Conservation (phyloP, 176 grass and related monocot species). For the maize (Zea mays) region Zm-B73-REFERENCE-NAM-5.0 NC_050097.1:20023501-20024000, state of each 20-base stretch:
- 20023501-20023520: constrained; percentile 89
- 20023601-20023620: constrained; percentile 77
- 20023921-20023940: constrained; percentile 94
- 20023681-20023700: constrained; percentile 79
- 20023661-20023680: constrained; percentile 83
- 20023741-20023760: constrained; percentile 76
- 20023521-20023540: constrained; percentile 85
- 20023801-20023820: constrained; percentile 76
- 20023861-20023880: constrained; percentile 63
- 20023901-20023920: constrained; percentile 66
- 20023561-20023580: constrained; percentile 72
- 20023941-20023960: constrained; percentile 73
- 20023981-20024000: constrained; percentile 65
- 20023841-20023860: constrained; percentile 78
- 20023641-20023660: constrained; percentile 83
- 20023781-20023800: constrained; percentile 55
- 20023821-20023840: constrained; percentile 78
- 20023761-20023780: constrained; percentile 54
- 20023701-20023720: constrained; percentile 58
- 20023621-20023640: constrained; percentile 53
- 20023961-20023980: constrained; percentile 68
- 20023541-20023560: constrained; percentile 75
- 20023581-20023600: constrained; percentile 65
- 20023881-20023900: constrained; percentile 48
- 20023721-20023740: constrained; percentile 67